A percentile compares a stretch with the other conserved stretches of the same genome.
Evolutionary conservation across 2,329 filamentous ascomycete genomes (phyloP).

Genomic region (Ambrosiella cleistominuta): DNA sequence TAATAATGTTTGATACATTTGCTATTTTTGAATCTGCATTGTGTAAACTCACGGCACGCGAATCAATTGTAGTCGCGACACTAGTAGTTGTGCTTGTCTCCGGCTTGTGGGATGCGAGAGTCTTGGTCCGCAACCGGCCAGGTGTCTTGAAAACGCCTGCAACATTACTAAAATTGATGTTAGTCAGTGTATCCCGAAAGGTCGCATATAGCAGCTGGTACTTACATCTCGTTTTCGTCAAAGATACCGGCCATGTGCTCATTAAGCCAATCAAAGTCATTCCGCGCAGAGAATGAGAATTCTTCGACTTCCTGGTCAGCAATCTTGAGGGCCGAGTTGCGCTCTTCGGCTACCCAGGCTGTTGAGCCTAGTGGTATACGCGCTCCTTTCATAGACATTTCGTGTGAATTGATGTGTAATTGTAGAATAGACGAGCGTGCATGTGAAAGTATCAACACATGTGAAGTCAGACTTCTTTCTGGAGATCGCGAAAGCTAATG

Average conservation of each 20-base stretch:
- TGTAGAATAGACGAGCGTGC: neutral
- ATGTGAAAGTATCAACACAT: neutral
- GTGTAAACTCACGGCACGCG: neutral
- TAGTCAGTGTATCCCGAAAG: neutral
- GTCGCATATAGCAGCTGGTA: neutral
- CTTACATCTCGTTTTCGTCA: slow-evolving; percentile 65
- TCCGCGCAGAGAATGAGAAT: slow-evolving; percentile 76
- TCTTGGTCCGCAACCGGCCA: slow-evolving; percentile 66
- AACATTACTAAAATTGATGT: slow-evolving; percentile 46
- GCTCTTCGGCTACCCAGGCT: slow-evolving; percentile 74
- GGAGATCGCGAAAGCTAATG: neutral
- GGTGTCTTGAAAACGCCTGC: slow-evolving; percentile 93
- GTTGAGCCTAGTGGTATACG: slow-evolving; percentile 60
- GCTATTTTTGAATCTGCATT: too few relatives aligned
- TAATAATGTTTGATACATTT: neutral
- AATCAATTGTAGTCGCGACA: neutral
- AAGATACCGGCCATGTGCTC: slow-evolving; percentile 97
- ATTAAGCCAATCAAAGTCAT: slow-evolving; percentile 95
- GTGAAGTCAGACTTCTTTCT: neutral
- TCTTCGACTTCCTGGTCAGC: slow-evolving; percentile 75
- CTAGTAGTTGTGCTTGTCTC: slow-evolving; percentile 21
- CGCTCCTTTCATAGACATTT: slow-evolving; percentile 32
- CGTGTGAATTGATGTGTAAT: slow-evolving; percentile 11
- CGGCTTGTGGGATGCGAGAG: slow-evolving; percentile 44
- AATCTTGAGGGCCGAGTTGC: slow-evolving; percentile 58